Percentiles rank a stretch among this genome's conserved stretches.
Conservation (phyloP, 306 rosid species). For the Prunus mira region DNA sequence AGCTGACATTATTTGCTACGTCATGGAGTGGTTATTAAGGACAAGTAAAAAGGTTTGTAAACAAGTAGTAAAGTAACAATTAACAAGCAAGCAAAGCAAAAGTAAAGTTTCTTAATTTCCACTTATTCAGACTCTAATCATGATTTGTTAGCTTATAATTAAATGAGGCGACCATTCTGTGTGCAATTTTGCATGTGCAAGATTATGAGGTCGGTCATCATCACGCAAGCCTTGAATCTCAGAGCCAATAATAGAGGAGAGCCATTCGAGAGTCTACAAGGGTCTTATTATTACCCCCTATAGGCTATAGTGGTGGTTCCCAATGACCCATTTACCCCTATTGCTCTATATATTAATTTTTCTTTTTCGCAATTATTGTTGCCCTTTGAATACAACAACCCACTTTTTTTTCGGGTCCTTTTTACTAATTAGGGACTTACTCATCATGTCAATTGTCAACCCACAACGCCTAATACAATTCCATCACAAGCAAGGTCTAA, state of each 20-base stretch:
- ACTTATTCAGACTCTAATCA: not conserved
- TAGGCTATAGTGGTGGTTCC: not conserved
- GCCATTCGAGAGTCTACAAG: too few species aligned
- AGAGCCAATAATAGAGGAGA: not conserved
- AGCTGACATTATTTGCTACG: conserved; percentile 18
- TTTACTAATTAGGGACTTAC: not conserved
- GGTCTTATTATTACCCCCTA: not conserved
- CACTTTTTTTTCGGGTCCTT: not conserved
- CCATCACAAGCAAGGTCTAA: not conserved
- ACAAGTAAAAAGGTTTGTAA: too few species aligned
- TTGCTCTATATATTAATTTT: not conserved
- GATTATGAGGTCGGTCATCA: not conserved
- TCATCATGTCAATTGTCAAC: too few species aligned
- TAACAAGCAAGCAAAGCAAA: not conserved
- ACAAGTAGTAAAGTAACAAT: not conserved
- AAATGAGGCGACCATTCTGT: not conserved
- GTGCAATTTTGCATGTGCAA: not conserved
- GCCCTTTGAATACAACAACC: not conserved
- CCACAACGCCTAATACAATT: too few species aligned
- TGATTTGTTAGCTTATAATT: not conserved
- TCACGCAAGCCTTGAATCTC: not conserved
- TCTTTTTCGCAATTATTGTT: not conserved
- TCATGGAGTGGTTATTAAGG: conserved; percentile 4
- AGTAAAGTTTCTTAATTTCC: not conserved
- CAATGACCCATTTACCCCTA: not conserved